These are phyloP conservation scores for Lyophyllum decastes DNA, from an alignment of 768 basidiomycete genomes.

Conservation along the genomic window DNA sequence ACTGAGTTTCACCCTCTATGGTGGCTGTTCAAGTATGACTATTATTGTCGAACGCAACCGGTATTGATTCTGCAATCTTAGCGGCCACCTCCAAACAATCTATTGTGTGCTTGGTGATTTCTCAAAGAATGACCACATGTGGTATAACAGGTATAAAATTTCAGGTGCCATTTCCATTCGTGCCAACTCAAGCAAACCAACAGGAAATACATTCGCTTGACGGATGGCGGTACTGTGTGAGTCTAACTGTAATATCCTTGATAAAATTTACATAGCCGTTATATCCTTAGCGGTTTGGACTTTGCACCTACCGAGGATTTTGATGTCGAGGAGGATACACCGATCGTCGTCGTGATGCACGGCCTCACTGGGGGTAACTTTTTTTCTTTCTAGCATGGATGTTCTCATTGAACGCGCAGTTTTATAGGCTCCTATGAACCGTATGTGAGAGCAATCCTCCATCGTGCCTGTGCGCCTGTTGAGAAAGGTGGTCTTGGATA, in stretches of 20 bases:
- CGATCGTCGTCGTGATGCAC: conserved; percentile 60
- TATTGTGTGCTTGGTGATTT: conserved; percentile 65
- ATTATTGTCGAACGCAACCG: not conserved
- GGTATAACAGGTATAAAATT: conserved; percentile 51
- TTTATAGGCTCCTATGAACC: conserved; percentile 82
- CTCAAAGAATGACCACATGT: conserved; percentile 53
- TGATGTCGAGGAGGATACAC: conserved; percentile 38
- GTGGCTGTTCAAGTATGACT: conserved; percentile 51
- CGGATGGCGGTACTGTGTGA: conserved; percentile 69
- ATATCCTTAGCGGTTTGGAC: conserved; percentile 56
- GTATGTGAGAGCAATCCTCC: conserved; percentile 83
- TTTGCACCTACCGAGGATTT: conserved; percentile 52
- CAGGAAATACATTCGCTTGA: conserved; percentile 49
- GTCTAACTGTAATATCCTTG: conserved; percentile 18
- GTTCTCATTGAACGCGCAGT: conserved; percentile 7
- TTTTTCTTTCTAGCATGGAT: not conserved
- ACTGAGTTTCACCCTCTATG: conserved; percentile 44
- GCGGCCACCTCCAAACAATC: conserved; percentile 66
- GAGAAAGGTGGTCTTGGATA: conserved; percentile 88
- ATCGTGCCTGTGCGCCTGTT: conserved; percentile 67
- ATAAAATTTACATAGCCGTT: not conserved
- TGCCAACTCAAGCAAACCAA: not conserved
- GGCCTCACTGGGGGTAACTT: conserved; percentile 52
- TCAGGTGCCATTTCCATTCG: not conserved
- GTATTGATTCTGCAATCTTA: conserved; percentile 18